Evolutionary conservation across 2,329 filamentous ascomycete species (phyloP).

Genomic region (Exophiala dermatitidis): DNA sequence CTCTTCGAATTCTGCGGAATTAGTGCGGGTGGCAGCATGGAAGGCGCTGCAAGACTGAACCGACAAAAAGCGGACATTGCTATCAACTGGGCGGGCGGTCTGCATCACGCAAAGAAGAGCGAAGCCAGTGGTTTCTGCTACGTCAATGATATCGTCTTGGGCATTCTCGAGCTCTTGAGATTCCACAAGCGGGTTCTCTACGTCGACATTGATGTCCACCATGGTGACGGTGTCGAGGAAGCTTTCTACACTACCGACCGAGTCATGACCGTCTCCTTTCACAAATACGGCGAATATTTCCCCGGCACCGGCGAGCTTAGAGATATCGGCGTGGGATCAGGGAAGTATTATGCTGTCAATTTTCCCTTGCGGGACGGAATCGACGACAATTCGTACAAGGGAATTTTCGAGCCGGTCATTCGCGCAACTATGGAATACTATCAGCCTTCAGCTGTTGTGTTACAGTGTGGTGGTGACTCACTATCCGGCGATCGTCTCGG

Average conservation of each 20-base stretch:
- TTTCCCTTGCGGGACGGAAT: conserved; percentile 64
- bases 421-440: conserved; percentile 64
- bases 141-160: conserved; percentile 73
- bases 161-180: conserved; percentile 57
- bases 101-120: conserved; percentile 93
- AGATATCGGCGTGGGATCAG: conserved; percentile 60
- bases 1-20: conserved; percentile 66
- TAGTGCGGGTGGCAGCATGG: conserved; percentile 63
- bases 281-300: conserved; percentile 68
- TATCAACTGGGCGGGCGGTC: conserved; percentile 83
- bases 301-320: conserved; percentile 62
- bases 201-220: conserved; percentile 61
- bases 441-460: conserved; percentile 58
- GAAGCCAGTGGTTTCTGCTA: conserved; percentile 97
- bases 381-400: conserved; percentile 60
- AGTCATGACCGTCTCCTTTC: conserved; percentile 65
- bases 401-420: conserved; percentile 62
- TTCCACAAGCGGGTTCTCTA: conserved; percentile 60
- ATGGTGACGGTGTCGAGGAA: conserved; percentile 63
- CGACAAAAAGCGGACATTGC: conserved; percentile 62
- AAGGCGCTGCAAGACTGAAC: conserved; percentile 61
- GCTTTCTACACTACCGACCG: conserved; percentile 65
- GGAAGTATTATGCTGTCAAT: conserved; percentile 63
- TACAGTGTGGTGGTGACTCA: conserved; percentile 63
- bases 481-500: conserved; percentile 60